Evolutionary conservation across 306 rosid genomes (phyloP).

Genomic region (Vicia faba): DNA sequence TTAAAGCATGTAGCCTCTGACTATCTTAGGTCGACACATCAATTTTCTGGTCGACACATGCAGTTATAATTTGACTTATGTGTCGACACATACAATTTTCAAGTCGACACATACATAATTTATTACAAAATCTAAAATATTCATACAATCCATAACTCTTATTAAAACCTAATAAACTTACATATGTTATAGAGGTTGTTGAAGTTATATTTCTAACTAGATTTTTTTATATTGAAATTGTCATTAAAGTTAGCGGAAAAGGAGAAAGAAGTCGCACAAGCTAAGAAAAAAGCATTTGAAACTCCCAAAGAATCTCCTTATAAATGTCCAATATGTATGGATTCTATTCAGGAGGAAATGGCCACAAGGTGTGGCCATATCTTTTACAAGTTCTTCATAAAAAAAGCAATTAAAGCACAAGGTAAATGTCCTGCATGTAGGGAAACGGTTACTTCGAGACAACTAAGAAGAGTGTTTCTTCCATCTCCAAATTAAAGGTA

Average conservation of each 20-base stretch:
- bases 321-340: slow-evolving; percentile 80
- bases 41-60: too few species aligned
- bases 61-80: too few species aligned
- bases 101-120: too few species aligned
- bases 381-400: slow-evolving; percentile 74
- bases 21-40: too few species aligned
- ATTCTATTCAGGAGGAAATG: slow-evolving; percentile 58
- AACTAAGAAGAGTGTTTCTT: slow-evolving; percentile 72
- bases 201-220: too few species aligned
- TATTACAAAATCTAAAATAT: too few species aligned
- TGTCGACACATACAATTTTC: too few species aligned
- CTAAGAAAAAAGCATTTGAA: slow-evolving; percentile 18
- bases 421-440: slow-evolving; percentile 84
- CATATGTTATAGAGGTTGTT: too few species aligned
- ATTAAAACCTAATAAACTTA: too few species aligned
- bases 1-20: too few species aligned
- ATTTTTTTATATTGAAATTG: too few species aligned
- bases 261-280: neutral
- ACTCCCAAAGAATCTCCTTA: slow-evolving; percentile 66
- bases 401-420: slow-evolving; percentile 53
- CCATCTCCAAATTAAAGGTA: slow-evolving; percentile 63
- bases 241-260: neutral
- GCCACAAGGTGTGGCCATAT: slow-evolving; percentile 94
- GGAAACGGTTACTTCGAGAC: slow-evolving; percentile 56
- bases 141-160: too few species aligned